Evolutionary conservation across 23 red algal genomes (phyloP).

Genomic region (Gracilariopsis chorda): DNA sequence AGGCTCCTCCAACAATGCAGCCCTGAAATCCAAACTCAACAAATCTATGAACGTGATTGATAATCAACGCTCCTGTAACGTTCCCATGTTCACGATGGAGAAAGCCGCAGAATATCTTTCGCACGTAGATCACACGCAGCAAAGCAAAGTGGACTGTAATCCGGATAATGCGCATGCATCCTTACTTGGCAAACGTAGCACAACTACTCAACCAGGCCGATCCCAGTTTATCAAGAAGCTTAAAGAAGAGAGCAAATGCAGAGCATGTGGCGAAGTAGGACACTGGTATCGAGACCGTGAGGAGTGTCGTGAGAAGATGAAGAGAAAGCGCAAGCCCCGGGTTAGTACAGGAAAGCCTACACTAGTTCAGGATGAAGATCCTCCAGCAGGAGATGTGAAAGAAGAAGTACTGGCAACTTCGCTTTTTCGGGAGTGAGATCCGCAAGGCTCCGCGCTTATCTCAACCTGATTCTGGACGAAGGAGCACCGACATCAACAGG

Average conservation of each 20-base stretch:
- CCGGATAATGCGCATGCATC: not conserved
- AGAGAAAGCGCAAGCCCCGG: no score
- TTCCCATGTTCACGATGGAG: not conserved
- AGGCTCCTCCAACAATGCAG: no score
- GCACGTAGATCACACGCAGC: not conserved
- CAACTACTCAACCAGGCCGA: not conserved
- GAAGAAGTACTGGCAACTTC: not conserved
- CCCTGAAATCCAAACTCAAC: no score
- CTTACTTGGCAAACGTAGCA: not conserved
- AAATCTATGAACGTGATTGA: no score
- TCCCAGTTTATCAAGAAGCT: not conserved
- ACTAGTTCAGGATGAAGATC: no score
- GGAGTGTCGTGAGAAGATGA: no score
- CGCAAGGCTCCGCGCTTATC: not conserved
- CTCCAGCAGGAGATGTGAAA: no score
- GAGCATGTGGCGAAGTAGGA: not conserved
- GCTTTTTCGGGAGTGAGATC: not conserved
- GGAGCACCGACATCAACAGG: conserved; percentile 48
- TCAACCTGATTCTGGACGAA: conserved; percentile 13
- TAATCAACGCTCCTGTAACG: no score
- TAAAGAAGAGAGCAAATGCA: not conserved
- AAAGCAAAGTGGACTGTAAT: no score
- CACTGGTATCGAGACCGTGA: not conserved
- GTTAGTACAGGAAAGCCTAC: no score
- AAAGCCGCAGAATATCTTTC: not conserved